Evolutionary conservation across 345 rosid genomes (phyloP), one percentile per base, ranked within the genome.

Genomic region (Ceriops tagal): DNA sequence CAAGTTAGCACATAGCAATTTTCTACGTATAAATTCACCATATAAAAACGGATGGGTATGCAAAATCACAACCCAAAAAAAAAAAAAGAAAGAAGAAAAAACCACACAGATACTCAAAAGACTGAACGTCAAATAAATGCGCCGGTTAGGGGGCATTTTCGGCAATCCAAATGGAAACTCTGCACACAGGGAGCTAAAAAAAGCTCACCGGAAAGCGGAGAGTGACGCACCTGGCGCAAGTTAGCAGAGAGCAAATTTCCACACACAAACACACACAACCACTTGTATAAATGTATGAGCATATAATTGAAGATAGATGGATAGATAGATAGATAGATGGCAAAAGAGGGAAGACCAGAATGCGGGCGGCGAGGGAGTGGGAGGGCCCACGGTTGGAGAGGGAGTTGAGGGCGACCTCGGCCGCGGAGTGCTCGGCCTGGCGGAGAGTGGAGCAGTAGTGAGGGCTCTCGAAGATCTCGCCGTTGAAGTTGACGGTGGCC

Each of bases 391-490:
- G 96, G 76, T 85, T 79, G 64, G 99, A 92, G 80, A 95, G 96
- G 1, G 99, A 87, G 79, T 71, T 80, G 74, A 95, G 99, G n/a
- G 97, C 97, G 66, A 92, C 93, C 68, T 95, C 99, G 47, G 99
- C 99, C 71, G 99, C 99, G 73, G 97, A 88, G 96, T 95, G 99
- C 72, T 95, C 99, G 28, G 99, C 99, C 79, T 95, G 99, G 55
- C 99, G 99, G 83, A 95, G 99, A 24, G 97, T 95, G 66, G 96
- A 83, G 79, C 97, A 95, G 81, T 92, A 92, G 74, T 88, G 87
- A 52, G 97, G 99, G 61, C 96, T 83, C 83, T 95, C 99, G 56
- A 95, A 95, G 86, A 85, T 82, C 89, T 95, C 99, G 70, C 97
- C 97, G 80, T 95, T 95, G 53, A 95, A 95, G 83, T 88, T 95